Evolutionary conservation across 148 eudicot genomes (phyloP), one percentile per base, ranked within the genome.

Genomic region (Camellia granthamiana): DNA sequence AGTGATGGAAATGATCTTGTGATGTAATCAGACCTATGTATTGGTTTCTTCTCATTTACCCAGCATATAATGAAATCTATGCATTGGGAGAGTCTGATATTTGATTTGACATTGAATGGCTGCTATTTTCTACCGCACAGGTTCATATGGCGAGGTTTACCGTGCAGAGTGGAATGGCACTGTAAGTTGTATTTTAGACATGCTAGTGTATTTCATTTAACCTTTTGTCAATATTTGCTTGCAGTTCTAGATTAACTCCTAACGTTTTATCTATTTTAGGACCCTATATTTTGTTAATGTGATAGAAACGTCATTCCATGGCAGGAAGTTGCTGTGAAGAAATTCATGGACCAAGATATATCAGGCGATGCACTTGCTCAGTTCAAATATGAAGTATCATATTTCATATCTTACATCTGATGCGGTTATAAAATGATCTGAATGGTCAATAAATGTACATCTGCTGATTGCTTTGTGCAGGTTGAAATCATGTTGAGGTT

Each of bases 301-400:
- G 38, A 30, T 30, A 30, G 38, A 52, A 64, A 74, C 78, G 75
- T 77, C 71, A 59, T 82, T 67, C 62, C 7, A 44, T 84, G 77
- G 75, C 93, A 97, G 99, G 98, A 97, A 86, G 98, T 97, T 85
- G 99, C 99, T 74, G 99, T 97, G 83, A 97, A 97, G 86, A 97
- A 91, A 81, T 97, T 97, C 83, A 90, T 97, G 87, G 90, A 94
- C 65, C 99, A 97, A 88, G 98, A 97, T 82, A 86, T 97, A 76
- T 91, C 98, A 64, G 88, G 93, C 23, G 94, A 90, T 85, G 97
- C 94, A 21, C 93, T 97, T 72, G 66, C 72, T 67, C 98, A 94
- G 84, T 94, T 97, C 66, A 97, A 90, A 86, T 86, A 96, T 76
- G 99, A 97, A 85, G 99, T 80, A 58, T 49, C 74, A 54, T 60